Conservation (phyloP, 805 yeast genomes). For the Candida glaebosa region DNA sequence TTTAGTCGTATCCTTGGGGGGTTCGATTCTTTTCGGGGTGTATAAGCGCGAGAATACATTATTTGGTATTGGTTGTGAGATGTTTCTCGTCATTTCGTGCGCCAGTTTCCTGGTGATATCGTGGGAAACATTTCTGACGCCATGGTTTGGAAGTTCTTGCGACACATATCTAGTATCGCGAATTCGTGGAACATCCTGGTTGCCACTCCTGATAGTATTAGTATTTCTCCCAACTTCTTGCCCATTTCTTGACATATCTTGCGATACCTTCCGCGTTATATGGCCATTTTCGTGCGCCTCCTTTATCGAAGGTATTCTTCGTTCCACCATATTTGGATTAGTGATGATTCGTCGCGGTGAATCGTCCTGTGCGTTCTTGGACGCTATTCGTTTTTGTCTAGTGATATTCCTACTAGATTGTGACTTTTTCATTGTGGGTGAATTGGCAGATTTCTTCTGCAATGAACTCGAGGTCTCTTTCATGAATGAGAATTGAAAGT, state of each 20-base stretch:
- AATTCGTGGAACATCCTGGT: not conserved
- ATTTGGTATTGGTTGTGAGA: constrained; percentile 6
- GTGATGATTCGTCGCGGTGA: not conserved
- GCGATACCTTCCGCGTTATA: no score
- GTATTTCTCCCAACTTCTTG: not conserved
- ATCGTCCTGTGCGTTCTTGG: not conserved
- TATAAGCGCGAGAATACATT: constrained; percentile 10
- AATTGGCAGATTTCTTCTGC: constrained; percentile 20
- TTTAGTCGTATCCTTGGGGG: not conserved
- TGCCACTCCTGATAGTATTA: not conserved
- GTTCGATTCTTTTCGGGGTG: constrained; percentile 10
- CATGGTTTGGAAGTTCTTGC: not conserved
- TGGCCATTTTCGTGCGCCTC: no score
- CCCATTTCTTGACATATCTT: not conserved
- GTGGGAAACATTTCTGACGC: not conserved
- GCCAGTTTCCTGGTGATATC: not conserved
- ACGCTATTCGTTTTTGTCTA: not conserved
- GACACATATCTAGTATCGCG: not conserved
- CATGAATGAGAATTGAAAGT: constrained; percentile 36
- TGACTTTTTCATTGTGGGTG: not conserved
- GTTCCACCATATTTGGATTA: not conserved
- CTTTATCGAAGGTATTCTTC: not conserved
- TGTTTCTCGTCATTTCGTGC: constrained; percentile 2
- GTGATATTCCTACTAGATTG: not conserved
- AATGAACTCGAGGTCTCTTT: constrained; percentile 37